Conservation (phyloP, 495 filamentous ascomycete species). For the Penicillium angulare region DNA sequence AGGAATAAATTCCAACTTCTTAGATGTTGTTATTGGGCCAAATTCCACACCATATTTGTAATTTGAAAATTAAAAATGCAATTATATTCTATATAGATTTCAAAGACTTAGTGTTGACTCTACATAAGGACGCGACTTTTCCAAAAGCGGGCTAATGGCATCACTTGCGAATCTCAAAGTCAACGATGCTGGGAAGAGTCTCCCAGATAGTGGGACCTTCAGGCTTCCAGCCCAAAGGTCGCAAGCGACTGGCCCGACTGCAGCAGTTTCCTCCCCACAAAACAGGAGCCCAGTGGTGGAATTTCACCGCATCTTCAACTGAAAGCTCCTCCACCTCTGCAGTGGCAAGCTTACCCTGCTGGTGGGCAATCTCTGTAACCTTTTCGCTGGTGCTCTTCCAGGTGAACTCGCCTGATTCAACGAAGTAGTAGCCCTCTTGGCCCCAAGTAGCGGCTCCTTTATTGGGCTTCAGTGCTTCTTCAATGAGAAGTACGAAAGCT, state of each 20-base stretch:
- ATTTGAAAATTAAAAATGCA: too few species aligned
- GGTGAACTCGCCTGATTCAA: slow-evolving; percentile 1
- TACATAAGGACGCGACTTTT: too few species aligned
- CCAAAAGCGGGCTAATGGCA: too few species aligned
- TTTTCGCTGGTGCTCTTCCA: background rate
- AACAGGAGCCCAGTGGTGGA: slow-evolving; percentile 3
- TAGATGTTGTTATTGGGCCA: too few species aligned
- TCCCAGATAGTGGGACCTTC: slow-evolving; percentile 1
- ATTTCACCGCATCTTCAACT: background rate
- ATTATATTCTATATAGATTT: too few species aligned
- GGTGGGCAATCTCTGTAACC: background rate
- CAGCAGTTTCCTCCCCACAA: slow-evolving; percentile 5
- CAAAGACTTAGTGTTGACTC: too few species aligned
- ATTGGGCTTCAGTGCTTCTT: slow-evolving; percentile 2
- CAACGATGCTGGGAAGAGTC: too few species aligned
- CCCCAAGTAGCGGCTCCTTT: background rate
- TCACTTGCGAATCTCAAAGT: too few species aligned
- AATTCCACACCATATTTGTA: too few species aligned
- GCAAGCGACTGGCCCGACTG: background rate
- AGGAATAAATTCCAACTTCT: too few species aligned
- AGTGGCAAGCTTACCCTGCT: background rate
- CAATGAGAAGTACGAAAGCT: background rate
- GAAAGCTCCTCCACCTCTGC: slow-evolving; percentile 4
- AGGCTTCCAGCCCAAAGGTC: slow-evolving; percentile 1
- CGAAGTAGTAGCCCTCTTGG: slow-evolving; percentile 1